These are phyloP conservation scores for Calonectria crousiana DNA, from an alignment of 2,329 filamentous ascomycete species.

Conservation along the genomic window DNA sequence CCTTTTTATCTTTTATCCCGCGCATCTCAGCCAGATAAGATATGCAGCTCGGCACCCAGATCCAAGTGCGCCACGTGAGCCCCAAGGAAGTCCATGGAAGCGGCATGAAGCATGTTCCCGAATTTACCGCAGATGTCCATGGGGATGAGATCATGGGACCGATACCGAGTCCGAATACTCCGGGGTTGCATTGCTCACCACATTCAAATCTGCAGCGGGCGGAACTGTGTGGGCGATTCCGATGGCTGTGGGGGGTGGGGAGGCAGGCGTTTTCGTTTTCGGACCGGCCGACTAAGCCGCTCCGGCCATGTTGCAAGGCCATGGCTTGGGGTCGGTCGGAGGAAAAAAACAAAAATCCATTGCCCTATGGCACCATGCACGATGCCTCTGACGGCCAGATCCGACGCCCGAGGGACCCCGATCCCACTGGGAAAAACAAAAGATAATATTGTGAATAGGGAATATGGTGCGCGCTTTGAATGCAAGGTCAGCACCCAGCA, in stretches of 20 bases:
- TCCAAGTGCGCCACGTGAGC: neutral
- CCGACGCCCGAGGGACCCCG: slow-evolving; percentile 10
- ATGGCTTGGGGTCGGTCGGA: neutral
- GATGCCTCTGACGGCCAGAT: slow-evolving; percentile 10
- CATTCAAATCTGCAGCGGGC: neutral
- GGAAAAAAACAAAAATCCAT: slow-evolving; percentile 2
- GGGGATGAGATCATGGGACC: neutral
- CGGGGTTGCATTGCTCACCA: neutral
- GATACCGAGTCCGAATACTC: slow-evolving; percentile 10
- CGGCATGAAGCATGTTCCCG: neutral
- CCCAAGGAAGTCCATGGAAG: slow-evolving; percentile 7
- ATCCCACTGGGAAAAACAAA: neutral
- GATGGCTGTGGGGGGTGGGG: slow-evolving; percentile 20
- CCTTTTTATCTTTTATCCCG: slow-evolving; percentile 15
- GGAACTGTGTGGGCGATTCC: slow-evolving; percentile 8
- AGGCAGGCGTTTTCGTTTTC: slow-evolving; percentile 42
- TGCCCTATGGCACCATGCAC: slow-evolving; percentile 14
- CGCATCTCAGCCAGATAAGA: slow-evolving; percentile 2
- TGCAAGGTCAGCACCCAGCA: slow-evolving; percentile 4
- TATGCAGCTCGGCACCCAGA: neutral
- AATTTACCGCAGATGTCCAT: neutral
- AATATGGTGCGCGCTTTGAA: neutral
- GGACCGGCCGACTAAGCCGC: slow-evolving; percentile 20
- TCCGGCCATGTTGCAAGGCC: neutral
- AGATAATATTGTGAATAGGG: neutral